Percentiles rank a stretch among this genome's conserved stretches.
Evolutionary conservation across 2,329 filamentous ascomycete genomes (phyloP).

Genomic region (Acrocalymma vagum): DNA sequence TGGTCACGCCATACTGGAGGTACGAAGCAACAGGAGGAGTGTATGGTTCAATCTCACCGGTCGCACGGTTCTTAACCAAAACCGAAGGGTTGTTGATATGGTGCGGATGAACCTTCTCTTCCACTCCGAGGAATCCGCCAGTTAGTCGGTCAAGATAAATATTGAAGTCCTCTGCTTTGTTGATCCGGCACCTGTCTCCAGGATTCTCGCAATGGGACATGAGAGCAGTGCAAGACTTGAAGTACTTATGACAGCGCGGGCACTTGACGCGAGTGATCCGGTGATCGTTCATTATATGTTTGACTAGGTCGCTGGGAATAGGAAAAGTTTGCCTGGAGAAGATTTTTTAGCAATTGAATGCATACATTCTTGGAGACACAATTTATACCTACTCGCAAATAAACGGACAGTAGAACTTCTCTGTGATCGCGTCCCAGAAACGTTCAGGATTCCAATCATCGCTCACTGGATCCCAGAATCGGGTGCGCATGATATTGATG

Average conservation of each 20-base stretch:
- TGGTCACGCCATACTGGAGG: conserved; percentile 39
- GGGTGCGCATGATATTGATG: conserved; percentile 49
- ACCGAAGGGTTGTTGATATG: conserved; percentile 31
- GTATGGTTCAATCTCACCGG: conserved; percentile 31
- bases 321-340: conserved; percentile 32
- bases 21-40: conserved; percentile 35
- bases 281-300: conserved; percentile 48
- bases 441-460: conserved; percentile 56
- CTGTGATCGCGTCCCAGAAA: conserved; percentile 56
- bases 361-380: neutral
- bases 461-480: conserved; percentile 60
- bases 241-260: conserved; percentile 51
- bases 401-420: conserved; percentile 64
- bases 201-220: conserved; percentile 51
- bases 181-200: conserved; percentile 41
- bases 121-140: conserved; percentile 51
- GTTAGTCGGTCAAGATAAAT: conserved; percentile 50
- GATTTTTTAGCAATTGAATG: conserved; percentile 4
- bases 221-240: conserved; percentile 46
- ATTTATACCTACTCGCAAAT: conserved; percentile 63
- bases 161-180: conserved; percentile 43
- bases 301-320: conserved; percentile 36
- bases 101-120: conserved; percentile 41
- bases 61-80: conserved; percentile 27
- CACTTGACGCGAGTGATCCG: conserved; percentile 46